These are phyloP conservation scores for Pythium dissimile DNA, from an alignment of 352 stramenopile genomes.

Conservation along the genomic window DNA sequence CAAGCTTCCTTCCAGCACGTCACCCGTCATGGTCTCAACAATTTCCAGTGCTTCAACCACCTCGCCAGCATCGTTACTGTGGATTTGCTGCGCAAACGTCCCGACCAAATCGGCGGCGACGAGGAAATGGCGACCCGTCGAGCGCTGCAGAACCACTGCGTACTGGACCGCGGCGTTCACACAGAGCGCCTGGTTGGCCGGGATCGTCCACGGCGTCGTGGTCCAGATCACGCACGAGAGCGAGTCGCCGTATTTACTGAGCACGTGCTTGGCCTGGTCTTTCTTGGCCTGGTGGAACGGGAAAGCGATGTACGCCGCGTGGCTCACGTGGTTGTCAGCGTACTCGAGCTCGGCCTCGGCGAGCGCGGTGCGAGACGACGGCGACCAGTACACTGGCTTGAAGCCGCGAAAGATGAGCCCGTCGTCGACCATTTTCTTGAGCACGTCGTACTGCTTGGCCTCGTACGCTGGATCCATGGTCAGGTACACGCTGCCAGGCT, in stretches of 20 bases:
- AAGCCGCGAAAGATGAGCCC: slow-evolving; percentile 96
- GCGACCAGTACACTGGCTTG: slow-evolving; percentile 99
- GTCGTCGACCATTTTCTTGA: slow-evolving; percentile 96
- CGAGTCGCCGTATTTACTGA: slow-evolving; percentile 38
- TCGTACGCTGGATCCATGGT: slow-evolving; percentile 96
- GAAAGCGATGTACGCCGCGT: slow-evolving; percentile 94
- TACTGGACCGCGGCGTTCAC: slow-evolving; percentile 95
- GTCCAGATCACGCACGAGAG: slow-evolving; percentile 94
- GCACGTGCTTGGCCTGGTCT: slow-evolving; percentile 14
- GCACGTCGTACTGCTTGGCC: slow-evolving; percentile 94
- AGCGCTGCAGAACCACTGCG: slow-evolving; percentile 70
- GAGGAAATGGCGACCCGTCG: slow-evolving; percentile 47
- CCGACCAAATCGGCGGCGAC: slow-evolving; percentile 53
- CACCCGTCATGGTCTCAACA: slow-evolving; percentile 60
- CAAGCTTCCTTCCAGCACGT: slow-evolving; percentile 40
- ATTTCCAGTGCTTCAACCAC: slow-evolving; percentile 32
- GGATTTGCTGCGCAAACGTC: slow-evolving; percentile 31
- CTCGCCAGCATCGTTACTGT: slow-evolving; percentile 9
- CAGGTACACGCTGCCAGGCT: slow-evolving; percentile 87
- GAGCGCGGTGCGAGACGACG: slow-evolving; percentile 95
- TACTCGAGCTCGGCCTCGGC: slow-evolving; percentile 99
- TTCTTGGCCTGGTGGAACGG: slow-evolving; percentile 30
- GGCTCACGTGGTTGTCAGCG: slow-evolving; percentile 95
- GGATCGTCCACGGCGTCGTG: slow-evolving; percentile 99
- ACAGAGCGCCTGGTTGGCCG: slow-evolving; percentile 96